Conservation (phyloP, 2,329 filamentous ascomycete species). For the Sporothrix curviconia region DNA sequence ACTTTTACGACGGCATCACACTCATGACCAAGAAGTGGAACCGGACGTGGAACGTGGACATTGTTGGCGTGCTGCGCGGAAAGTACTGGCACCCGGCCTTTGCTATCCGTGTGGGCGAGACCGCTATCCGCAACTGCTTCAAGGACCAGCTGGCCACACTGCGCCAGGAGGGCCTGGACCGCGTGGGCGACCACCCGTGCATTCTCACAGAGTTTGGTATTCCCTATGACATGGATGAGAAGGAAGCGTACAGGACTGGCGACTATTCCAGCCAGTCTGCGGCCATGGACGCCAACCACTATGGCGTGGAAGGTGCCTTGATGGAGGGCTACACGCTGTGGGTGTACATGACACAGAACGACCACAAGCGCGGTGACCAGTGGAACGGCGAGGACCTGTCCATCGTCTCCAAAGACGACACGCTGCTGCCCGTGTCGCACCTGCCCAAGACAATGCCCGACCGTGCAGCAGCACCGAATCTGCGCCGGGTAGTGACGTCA, state of each 20-base stretch:
- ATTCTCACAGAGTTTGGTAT: conserved; percentile 94
- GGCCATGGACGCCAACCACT: conserved; percentile 95
- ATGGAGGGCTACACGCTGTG: conserved; percentile 85
- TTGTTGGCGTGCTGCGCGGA: conserved; percentile 83
- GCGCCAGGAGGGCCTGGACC: conserved; percentile 76
- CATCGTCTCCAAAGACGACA: conserved; percentile 81
- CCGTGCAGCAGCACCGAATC: conserved; percentile 34
- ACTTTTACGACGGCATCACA: conserved; percentile 96
- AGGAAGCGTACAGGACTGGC: conserved; percentile 89
- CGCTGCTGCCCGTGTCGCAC: conserved; percentile 47
- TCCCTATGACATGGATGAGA: conserved; percentile 97
- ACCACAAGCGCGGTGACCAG: conserved; percentile 80
- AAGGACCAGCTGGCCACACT: conserved; percentile 79
- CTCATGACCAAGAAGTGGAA: conserved; percentile 99
- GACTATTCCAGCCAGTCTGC: conserved; percentile 89
- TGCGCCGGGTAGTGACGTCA: conserved; percentile 30
- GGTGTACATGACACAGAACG: conserved; percentile 78
- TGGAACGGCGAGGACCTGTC: conserved; percentile 98
- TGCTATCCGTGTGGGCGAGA: conserved; percentile 87
- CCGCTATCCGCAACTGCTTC: conserved; percentile 89
- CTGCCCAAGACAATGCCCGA: conserved; percentile 36
- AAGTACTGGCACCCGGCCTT: conserved; percentile 84
- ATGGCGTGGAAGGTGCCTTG: conserved; percentile 74
- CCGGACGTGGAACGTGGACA: conserved; percentile 91
- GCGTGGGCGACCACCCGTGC: conserved; percentile 82